Evolutionary conservation across 495 filamentous ascomycete genomes (phyloP), one percentile per base, ranked within the genome.

Genomic region (Annulohypoxylon moriforme): DNA sequence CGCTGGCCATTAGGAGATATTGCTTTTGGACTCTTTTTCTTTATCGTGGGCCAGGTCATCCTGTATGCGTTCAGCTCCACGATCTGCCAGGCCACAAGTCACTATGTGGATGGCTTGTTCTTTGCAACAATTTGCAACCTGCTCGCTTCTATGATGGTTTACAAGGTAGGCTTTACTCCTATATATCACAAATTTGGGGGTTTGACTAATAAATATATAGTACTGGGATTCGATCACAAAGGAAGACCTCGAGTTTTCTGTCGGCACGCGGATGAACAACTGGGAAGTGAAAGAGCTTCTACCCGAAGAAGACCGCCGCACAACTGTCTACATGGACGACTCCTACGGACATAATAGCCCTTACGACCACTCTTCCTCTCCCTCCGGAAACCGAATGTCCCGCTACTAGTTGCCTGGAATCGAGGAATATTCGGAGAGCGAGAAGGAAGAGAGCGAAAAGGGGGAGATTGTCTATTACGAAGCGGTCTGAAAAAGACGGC

Each of bases 161-260:
- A 99, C 86, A 99, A 99, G 90, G 93, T 94, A 84, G 60, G 84
- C 78, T 60, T 59, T 64, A 53, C 64, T 73, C 59, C 58, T 1
- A 52, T 59, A 2, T 42, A 11, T 57, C 50, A 49, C 53, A 60
- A 9, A 6, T 10, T 31, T 27, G 11, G 7, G 4, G 14, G 38
- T 59, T 58, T 63, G 67, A 72, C 67, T 42, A 57, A 34, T 76
- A 55, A 52, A 62, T 62, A 36, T 62, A 20, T 64, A 95, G 94
- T 98, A 96, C 85, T 99, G 96, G 96, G 96, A 99, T 79, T 98
- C 95, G 25, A 98, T 99, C 82, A 99, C 96, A 52, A 94, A 92
- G 76, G 96, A 98, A 83, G 96, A 99, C 78, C 89, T 99, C 62
- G 96, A 99, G 79, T 99, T 99, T 82, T 96, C 92, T 56, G 96